Evolutionary conservation across 2,329 filamentous ascomycete genomes (phyloP), one percentile per base, ranked within the genome.

Genomic region (Alternaria triticimaculans): DNA sequence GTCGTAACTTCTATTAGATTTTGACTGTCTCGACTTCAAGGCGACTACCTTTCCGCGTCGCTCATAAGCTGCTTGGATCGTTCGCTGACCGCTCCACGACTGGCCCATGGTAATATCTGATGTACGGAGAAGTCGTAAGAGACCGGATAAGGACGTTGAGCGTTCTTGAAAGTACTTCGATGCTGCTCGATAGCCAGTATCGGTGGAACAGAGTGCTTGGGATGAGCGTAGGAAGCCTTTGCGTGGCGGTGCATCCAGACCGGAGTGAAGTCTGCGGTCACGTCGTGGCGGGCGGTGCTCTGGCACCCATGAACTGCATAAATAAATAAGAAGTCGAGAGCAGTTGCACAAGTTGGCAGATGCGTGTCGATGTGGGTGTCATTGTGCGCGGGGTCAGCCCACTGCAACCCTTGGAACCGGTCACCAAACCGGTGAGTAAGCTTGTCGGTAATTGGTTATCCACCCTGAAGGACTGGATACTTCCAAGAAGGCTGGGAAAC

Each of bases 361-460:
- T 55, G 48, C 21, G 30, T 51, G 44, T 51, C 20, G 11, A 48
- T 20, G 57, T 50, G 43, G 25, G 30, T 23, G 49, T 58, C 45
- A 23, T 63, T 46, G 48, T 26, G 60, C 51, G 62, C 55, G 62
- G 60, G 55, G 58, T 64, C 43, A 45, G 23, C 44, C 41, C 41
- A 44, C 21, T 28, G 18, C 43, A 45, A 18, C 44, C 41, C 41
- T 28, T 37, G 49, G 28, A 51, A 64, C 58, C 50, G 64, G 64
- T 64, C 43, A 64, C 55, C 55, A 57, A 62, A 54, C 64, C 28
- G 50, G 44, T 53, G 41, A 55, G 48, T 25, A 53, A 61, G 37
- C 49, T 61, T 43, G 56, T 66, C 63, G 58, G 64, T 56, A 45
- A 61, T 64, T 61, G 53, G 58, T 46, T 53, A 57, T 48, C 14